Evolutionary conservation across 352 stramenopile species (phyloP).

Genomic region (Globisporangium viniferum): DNA sequence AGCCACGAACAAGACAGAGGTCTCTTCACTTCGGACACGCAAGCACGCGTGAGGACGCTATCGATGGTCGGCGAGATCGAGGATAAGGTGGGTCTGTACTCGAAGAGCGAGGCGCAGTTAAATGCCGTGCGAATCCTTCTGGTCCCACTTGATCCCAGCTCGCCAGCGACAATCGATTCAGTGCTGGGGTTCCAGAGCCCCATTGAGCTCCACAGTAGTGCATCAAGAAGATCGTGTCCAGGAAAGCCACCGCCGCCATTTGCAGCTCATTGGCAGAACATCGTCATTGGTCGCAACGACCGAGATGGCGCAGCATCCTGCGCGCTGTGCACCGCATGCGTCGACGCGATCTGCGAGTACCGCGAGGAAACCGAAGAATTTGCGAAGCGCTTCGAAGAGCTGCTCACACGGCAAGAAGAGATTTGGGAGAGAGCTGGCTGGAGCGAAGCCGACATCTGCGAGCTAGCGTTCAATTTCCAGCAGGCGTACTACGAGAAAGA

Average conservation of each 20-base stretch:
- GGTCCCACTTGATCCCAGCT: not conserved
- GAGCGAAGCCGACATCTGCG: constrained; percentile 13
- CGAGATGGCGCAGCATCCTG: not conserved
- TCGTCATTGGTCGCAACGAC: not conserved
- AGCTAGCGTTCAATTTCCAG: constrained; percentile 20
- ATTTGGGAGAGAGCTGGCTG: constrained; percentile 14
- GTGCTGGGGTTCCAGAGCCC: not conserved
- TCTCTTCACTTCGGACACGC: not conserved
- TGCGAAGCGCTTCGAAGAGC: constrained; percentile 15
- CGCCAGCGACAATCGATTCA: not conserved
- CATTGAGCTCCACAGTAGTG: not conserved
- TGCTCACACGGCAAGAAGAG: constrained; percentile 11
- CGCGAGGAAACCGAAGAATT: constrained; percentile 18
- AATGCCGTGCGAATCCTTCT: not conserved
- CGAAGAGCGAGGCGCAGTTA: not conserved
- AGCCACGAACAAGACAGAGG: not conserved
- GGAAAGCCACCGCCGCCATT: not conserved
- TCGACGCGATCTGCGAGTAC: constrained; percentile 18
- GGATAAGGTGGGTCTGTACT: not conserved
- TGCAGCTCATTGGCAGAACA: constrained; percentile 10
- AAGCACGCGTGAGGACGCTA: not conserved
- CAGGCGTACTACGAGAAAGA: constrained; percentile 19
- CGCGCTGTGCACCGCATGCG: constrained; percentile 11
- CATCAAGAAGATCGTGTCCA: not conserved
- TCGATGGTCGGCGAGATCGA: constrained; percentile 6